Evolutionary conservation across 108 stramenopile genomes (phyloP), one percentile per base, ranked within the genome.

Genomic region (Pseudonitzschia multiseries): DNA sequence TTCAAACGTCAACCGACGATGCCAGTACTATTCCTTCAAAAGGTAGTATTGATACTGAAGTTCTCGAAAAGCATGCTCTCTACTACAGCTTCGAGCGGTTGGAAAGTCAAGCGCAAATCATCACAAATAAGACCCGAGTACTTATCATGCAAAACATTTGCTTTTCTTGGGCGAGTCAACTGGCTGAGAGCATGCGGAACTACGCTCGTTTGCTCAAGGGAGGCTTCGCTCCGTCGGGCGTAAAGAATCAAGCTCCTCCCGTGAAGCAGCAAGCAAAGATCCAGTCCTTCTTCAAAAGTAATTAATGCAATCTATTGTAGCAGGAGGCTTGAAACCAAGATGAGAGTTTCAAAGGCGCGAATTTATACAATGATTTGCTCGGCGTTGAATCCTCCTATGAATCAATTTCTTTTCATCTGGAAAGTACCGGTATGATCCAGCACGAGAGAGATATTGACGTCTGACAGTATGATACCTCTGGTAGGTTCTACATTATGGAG

Each of bases 121-220:
- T 67, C 36, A 48, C 66, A 12, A 48, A 21, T 8, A 44, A 17
- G 66, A 67, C 46, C 26, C 42, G 44, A 18, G 21, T 18, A 4
- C 44, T 44, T 8, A 67, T 44, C 46, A 67, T 67, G 66, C 66
- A 48, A 67, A 67, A 67, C 66, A 26, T 48, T 28, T 67, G 66
- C 66, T 67, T 48, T 27, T 44, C 66, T 1, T 48, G 66, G 66
- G 43, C 66, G 13, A 48, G 66, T 48, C 46, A 67, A 21, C n/a
- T 67, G 27, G 66, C 46, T 8, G 66, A 67, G 22, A 48, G 44
- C 46, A 18, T 67, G 66, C 43, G 46, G 43, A 67, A 27, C 66
- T 67, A 67, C 18, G 46, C 66, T 48, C 66, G 66, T 15, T 29
- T 48, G 8, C 46, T 10, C 12, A 67, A 67, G 46, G 66, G 44